Evolutionary conservation across 805 yeast genomes (phyloP), one percentile per base, ranked within the genome.

Genomic region (Yamadazyma insecticola): DNA sequence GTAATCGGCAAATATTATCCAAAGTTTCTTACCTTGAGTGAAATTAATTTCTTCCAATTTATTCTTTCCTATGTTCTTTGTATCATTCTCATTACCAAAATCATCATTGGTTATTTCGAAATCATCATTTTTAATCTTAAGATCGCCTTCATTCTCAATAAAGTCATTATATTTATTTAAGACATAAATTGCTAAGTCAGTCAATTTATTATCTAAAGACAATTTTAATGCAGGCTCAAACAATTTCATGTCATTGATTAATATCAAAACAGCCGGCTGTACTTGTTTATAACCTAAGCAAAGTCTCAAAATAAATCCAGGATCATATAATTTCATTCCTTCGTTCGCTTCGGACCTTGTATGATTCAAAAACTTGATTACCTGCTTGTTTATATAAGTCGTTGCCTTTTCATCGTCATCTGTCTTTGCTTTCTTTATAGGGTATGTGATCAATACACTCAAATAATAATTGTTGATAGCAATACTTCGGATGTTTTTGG

Each of bases 211-310:
- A 4, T 73, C 68, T 27, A 92, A 60, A 0, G 96, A 90, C 33
- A 92, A 53, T 29, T 68, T 67, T 21, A 89, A 76, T 0, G 97
- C 97, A 32, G 84, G 88, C 38, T 87, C 95, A 48, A 70, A 84
- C 27, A 83, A 66, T 4, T 70, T 74, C 55, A 86, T 57, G 34
- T 62, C 67, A 30, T 74, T 63, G 1, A 92, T 74, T 44, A 82
- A 77, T n/a, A 92, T 70, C 36, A 73, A 70, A 7, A 87, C 76
- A 1, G 95, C 88, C 1, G 89, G 72, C 37, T 74, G 74, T 29
- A 68, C 63, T 36, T 74, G 76, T 8, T 72, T 53, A 47, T 72
- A 70, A 34, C 70, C 72, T 29, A 83, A 65, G 44, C 95, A 83
- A 18, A 88, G 51, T 33, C 97, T 64, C 19, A 92, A 53, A 3